Percentiles rank a stretch among this genome's conserved stretches.
These are phyloP conservation scores for Sarcomyxa edulis DNA, from an alignment of 768 basidiomycete species.

Conservation along the genomic window DNA sequence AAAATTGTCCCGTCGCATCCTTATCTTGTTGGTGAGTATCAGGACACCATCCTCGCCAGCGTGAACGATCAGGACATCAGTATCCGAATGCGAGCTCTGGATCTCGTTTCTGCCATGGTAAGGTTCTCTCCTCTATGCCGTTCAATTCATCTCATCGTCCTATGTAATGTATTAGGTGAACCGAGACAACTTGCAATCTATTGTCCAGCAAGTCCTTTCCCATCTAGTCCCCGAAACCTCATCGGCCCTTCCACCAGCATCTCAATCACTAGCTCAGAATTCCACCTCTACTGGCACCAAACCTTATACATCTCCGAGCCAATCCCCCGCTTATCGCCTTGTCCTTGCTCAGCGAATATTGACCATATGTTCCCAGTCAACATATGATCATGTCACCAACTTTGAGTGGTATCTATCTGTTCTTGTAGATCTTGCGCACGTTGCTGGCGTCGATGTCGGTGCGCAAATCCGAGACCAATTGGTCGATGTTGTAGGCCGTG, in stretches of 20 bases:
- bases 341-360: conserved; percentile 78
- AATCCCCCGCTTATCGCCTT: conserved; percentile 83
- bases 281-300: conserved; percentile 23
- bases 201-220: conserved; percentile 84
- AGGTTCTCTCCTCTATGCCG: conserved; percentile 11
- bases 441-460: conserved; percentile 79
- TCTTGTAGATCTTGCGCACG: conserved; percentile 84
- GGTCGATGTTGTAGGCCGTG: conserved; percentile 82
- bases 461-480: conserved; percentile 75
- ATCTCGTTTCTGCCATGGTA: conserved; percentile 92
- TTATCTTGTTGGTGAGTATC: conserved; percentile 84
- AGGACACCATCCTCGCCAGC: conserved; percentile 85
- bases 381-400: conserved; percentile 84
- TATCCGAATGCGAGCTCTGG: conserved; percentile 93
- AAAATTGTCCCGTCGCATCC: conserved; percentile 94
- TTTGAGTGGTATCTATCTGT: conserved; percentile 99
- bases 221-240: conserved; percentile 69
- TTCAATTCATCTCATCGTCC: neutral
- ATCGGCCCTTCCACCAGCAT: conserved; percentile 50
- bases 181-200: conserved; percentile 76
- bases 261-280: conserved; percentile 48
- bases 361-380: conserved; percentile 77
- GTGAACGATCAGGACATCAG: conserved; percentile 92
- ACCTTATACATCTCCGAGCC: conserved; percentile 44
- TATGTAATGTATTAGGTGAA: conserved; percentile 57